Base-by-base conservation (phyloP, 1,284 basidiomycete genomes). In the Ceraceosorus guamensis region DNA sequence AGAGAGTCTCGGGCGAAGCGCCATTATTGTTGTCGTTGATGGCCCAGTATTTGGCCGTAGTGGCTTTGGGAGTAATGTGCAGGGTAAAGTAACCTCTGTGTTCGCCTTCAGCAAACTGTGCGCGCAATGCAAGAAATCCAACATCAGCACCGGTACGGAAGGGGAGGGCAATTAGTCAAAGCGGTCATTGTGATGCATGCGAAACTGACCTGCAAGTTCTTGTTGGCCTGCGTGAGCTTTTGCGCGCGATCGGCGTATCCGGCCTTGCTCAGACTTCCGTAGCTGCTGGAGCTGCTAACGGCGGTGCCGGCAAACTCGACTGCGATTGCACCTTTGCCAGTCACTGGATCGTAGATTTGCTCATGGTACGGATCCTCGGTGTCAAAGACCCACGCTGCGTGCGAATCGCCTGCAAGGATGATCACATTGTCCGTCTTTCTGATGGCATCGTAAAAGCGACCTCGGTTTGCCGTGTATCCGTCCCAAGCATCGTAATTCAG, bases 221-320 rank as follows among this genome's bases (percentile, higher is more conserved):
- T 63, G 71, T 84, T 84, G 39, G 75, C 75, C 11, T 66, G 71
- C 10, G 84, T 80, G 37, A 82, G 73, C 16, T 64, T 30, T 44
- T 62, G 44, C 4, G 67, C 59, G 14, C 24, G 52, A 11, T 70
- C 66, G 7, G 81, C 82, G 30, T 80, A 75, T 10, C 65, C 68
- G 13, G 68, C 76, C n/a, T 80, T 80, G 60, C 83, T 79, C 49
- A 82, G 50, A 31, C 56, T 77, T 7, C 83, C 83, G 69, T 84
- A 83, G 0, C 81, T 66, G 7, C 82, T 82, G 1, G 75, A 69
- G 0, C 83, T 83, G 0, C 83, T 82, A 11, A 85, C 84, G 1
- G 83, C 83, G 0, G 84, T 84, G 2, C 84, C 84, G 2, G 83
- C 84, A 65, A 85, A 85, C 71, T 86, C 66, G 44, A 86, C 84